Evolutionary conservation across 306 rosid genomes (phyloP).

Genomic region (Amphicarpaea edgeworthii): DNA sequence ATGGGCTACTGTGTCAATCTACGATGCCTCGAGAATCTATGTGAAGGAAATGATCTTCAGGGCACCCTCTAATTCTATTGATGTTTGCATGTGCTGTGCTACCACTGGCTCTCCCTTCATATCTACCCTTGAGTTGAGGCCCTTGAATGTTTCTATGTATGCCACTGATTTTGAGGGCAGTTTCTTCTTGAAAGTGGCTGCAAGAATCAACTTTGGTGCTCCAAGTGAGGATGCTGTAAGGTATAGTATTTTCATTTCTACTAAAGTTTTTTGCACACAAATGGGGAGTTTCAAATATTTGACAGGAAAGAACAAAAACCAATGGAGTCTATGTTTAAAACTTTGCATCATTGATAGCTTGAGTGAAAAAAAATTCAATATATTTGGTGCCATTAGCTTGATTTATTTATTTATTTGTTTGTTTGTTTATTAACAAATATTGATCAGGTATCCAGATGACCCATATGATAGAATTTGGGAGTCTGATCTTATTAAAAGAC

Average conservation of each 20-base stretch:
- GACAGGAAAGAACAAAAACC: neutral
- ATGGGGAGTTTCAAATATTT: constrained; percentile 3
- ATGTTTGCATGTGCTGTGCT: constrained; percentile 92
- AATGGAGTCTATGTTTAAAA: neutral
- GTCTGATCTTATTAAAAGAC: constrained; percentile 89
- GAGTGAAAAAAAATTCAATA: neutral
- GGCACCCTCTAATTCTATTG: constrained; percentile 75
- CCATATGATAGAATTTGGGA: constrained; percentile 99
- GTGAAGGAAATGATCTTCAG: constrained; percentile 87
- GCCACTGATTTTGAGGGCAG: constrained; percentile 86
- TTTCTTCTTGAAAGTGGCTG: constrained; percentile 89
- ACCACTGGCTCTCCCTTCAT: constrained; percentile 91
- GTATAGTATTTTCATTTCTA: constrained; percentile 45
- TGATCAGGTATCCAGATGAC: constrained; percentile 94
- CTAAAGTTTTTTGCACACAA: constrained; percentile 16
- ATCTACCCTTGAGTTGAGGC: constrained; percentile 90
- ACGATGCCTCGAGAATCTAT: constrained; percentile 75
- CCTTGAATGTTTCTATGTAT: constrained; percentile 92
- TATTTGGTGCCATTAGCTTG: neutral
- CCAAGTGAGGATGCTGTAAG: constrained; percentile 69
- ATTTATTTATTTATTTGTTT: constrained; percentile 16
- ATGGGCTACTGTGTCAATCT: constrained; percentile 88
- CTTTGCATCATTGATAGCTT: constrained; percentile 22
- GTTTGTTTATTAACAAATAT: constrained; percentile 29
- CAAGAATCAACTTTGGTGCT: constrained; percentile 95